Conservation (phyloP, 768 basidiomycete genomes). For the Royoungia palumana region DNA sequence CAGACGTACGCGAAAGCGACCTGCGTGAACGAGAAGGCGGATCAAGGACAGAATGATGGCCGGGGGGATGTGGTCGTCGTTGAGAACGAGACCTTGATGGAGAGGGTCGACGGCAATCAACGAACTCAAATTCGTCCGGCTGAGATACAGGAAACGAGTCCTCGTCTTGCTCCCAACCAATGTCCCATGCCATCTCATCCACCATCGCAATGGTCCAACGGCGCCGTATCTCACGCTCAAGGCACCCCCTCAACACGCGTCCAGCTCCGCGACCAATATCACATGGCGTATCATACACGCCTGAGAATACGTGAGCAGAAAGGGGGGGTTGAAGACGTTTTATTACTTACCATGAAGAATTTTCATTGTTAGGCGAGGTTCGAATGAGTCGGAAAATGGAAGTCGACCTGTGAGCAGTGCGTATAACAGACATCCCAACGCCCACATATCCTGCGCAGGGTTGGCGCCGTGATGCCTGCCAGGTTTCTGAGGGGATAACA, state of each 20-base stretch:
- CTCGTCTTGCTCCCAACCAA: constrained; percentile 61
- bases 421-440: constrained; percentile 86
- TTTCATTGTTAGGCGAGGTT: constrained; percentile 89
- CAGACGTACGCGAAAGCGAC: constrained; percentile 50
- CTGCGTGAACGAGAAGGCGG: constrained; percentile 34
- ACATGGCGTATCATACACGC: constrained; percentile 56
- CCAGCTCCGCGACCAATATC: constrained; percentile 60
- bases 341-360: constrained; percentile 72
- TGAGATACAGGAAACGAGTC: constrained; percentile 30
- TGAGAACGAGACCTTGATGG: constrained; percentile 14
- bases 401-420: constrained; percentile 79
- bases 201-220: constrained; percentile 84
- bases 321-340: neutral
- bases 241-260: constrained; percentile 73
- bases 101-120: constrained; percentile 17
- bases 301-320: constrained; percentile 37
- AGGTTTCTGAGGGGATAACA: constrained; percentile 59
- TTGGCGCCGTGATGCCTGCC: constrained; percentile 35
- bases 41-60: constrained; percentile 7
- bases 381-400: constrained; percentile 87
- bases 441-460: constrained; percentile 94
- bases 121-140: constrained; percentile 29
- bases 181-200: constrained; percentile 76
- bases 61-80: constrained; percentile 31
- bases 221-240: constrained; percentile 55